A percentile compares a stretch with the other conserved stretches of the same genome.
These are phyloP conservation scores for Chrysanthemum lavandulifolium DNA, from an alignment of 129 eudicot species.

Conservation along the genomic window DNA sequence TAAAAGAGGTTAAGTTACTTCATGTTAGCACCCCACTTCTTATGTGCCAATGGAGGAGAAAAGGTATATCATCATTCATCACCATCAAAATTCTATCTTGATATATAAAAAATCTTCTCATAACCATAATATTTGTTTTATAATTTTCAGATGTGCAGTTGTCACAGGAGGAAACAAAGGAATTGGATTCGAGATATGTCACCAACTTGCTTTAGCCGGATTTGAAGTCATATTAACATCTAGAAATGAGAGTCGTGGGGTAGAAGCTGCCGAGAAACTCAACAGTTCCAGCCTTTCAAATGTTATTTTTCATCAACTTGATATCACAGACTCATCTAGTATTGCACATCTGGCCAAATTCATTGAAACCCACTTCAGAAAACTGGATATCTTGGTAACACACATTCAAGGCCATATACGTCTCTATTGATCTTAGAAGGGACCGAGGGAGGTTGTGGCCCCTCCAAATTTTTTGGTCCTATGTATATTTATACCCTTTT, in stretches of 20 bases:
- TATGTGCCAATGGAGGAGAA: neutral
- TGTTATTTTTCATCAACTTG: constrained; percentile 2
- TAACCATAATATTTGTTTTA: too few species aligned
- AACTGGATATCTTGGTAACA: neutral
- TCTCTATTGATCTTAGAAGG: too few species aligned
- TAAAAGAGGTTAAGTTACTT: too few species aligned
- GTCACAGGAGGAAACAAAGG: constrained; percentile 25
- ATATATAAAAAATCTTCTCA: too few species aligned
- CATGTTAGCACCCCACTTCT: too few species aligned
- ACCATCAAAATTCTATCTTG: too few species aligned
- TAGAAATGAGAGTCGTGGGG: constrained; percentile 1
- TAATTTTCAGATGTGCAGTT: constrained; percentile 7
- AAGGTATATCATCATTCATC: neutral
- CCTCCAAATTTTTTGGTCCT: too few species aligned
- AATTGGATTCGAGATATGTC: constrained; percentile 19
- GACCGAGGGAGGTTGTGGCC: too few species aligned
- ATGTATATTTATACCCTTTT: too few species aligned
- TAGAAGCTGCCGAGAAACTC: neutral
- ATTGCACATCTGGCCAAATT: neutral
- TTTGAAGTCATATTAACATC: constrained; percentile 19
- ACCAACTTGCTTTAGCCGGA: constrained; percentile 11
- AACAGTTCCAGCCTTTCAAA: neutral
- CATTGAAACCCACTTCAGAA: neutral
- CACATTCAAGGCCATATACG: neutral
- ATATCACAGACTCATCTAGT: neutral